phyloP scores from a whole-genome alignment of 495 filamentous ascomycete species.

The Penicillium samsonianum region DNA sequence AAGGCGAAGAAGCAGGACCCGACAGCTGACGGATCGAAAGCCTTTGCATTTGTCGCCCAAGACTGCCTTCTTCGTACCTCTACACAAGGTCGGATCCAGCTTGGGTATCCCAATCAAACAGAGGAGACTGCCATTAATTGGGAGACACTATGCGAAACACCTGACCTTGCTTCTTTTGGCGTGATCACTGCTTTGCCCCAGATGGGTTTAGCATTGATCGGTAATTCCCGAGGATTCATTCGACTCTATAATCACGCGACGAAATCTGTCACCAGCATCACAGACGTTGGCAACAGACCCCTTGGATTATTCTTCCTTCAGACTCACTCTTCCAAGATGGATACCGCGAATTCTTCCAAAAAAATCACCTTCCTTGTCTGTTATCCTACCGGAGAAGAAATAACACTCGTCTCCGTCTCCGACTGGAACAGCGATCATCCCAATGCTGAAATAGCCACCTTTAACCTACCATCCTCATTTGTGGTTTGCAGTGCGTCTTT shows the following conservation, averaged over 20 bases:
- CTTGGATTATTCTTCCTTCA: conserved; percentile 31
- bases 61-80: conserved; percentile 60
- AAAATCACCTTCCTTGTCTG: conserved; percentile 34
- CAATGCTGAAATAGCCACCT: conserved; percentile 20
- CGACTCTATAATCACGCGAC: conserved; percentile 39
- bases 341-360: background rate
- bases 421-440: conserved; percentile 18
- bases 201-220: conserved; percentile 40
- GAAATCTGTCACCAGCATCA: conserved; percentile 30
- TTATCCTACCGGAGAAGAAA: conserved; percentile 30
- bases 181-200: conserved; percentile 31
- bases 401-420: conserved; percentile 34
- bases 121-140: conserved; percentile 24
- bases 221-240: conserved; percentile 33
- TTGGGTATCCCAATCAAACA: conserved; percentile 38
- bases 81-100: conserved; percentile 58
- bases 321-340: conserved; percentile 6
- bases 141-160: conserved; percentile 34
- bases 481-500: conserved; percentile 41
- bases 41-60: conserved; percentile 65
- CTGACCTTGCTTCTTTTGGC: conserved; percentile 36
- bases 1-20: conserved; percentile 23
- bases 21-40: conserved; percentile 54
- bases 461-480: conserved; percentile 39
- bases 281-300: conserved; percentile 28